Evolutionary conservation across 495 filamentous ascomycete genomes (phyloP).

Genomic region (Chaetomium cochliodes): DNA sequence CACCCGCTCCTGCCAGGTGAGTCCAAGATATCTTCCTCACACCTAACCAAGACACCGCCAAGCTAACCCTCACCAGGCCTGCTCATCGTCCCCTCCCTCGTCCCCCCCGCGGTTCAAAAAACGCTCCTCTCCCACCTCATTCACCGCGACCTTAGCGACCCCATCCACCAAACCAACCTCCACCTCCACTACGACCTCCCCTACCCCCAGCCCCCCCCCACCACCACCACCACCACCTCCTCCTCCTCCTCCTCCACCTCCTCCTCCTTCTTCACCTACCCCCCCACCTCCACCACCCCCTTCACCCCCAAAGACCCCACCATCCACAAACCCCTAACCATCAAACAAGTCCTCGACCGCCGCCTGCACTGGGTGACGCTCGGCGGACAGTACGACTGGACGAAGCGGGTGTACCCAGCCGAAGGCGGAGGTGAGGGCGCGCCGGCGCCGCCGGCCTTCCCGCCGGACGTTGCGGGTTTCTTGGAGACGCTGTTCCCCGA

Average conservation of each 20-base stretch:
- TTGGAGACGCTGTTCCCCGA: constrained; percentile 66
- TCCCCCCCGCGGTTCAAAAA: constrained; percentile 67
- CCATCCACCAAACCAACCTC: constrained; percentile 77
- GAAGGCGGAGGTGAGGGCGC: constrained; percentile 17
- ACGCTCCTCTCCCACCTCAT: constrained; percentile 66
- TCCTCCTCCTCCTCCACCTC: not conserved
- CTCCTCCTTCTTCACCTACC: constrained; percentile 50
- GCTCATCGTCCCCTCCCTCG: constrained; percentile 66
- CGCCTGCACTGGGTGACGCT: constrained; percentile 91
- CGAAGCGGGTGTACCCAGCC: constrained; percentile 70
- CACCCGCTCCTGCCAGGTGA: constrained; percentile 44
- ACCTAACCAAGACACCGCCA: not conserved
- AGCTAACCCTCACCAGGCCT: constrained; percentile 55
- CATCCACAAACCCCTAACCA: constrained; percentile 66
- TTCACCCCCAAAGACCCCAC: constrained; percentile 66
- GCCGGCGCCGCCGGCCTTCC: constrained; percentile 67
- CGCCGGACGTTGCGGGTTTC: constrained; percentile 64
- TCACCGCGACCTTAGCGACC: constrained; percentile 75
- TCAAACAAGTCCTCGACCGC: constrained; percentile 64
- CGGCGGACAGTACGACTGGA: constrained; percentile 95
- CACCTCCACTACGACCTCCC: constrained; percentile 77
- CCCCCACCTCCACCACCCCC: constrained; percentile 32
- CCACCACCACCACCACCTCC: constrained; percentile 4
- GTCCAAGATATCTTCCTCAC: not conserved
- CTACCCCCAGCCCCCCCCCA: constrained; percentile 51